Evolutionary conservation across 2,329 filamentous ascomycete genomes (phyloP), one percentile per base, ranked within the genome.

Genomic region (Endothia cerciana): DNA sequence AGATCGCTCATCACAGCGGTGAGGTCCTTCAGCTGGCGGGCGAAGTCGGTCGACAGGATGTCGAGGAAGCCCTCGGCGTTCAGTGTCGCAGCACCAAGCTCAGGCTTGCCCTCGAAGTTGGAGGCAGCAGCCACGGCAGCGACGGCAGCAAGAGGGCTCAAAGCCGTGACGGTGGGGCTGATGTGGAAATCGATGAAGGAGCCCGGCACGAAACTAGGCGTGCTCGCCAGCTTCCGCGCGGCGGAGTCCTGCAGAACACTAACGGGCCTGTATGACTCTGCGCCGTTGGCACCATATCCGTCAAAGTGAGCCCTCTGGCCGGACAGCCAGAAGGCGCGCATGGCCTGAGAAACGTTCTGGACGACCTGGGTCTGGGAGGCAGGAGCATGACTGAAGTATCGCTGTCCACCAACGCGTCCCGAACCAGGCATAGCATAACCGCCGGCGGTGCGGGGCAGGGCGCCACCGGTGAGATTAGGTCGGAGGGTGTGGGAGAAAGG

Each of bases 281-380:
- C 89, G 55, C 94, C 94, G 13, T 85, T 87, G 19, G 86, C 78
- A 63, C 89, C 88, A 53, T 90, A 77, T 15, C 94, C 94, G 75
- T 97, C 91, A 72, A 94, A 97, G 65, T 91, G 91, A 11, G 91
- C 89, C 76, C 94, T 95, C 73, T 97, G 89, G 0, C 95, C 95
- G 0, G 91, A 93, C n/a, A 97, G 84, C 79, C 92, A 90, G 79
- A 99, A 97, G 15, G 93, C 94, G 63, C 95, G 89, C 73, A 98
- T 89, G 5, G 93, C 95, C 72, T 93, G 89, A 15, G 93, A 97
- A n/a, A 97, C 94, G 78, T 97, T 97, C 77, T 95, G 91, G 61
- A 98, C 87, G 57, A 98, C 93, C 76, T 98, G 92, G 1, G 94
- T 93, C 47, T 93, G 93, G 8, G 90, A 87, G 11, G 92, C 90